A percentile compares a stretch with the other conserved stretches of the same genome.
Conservation (phyloP, 2,329 filamentous ascomycete genomes). For the Zymoseptoria pseudotritici region DNA sequence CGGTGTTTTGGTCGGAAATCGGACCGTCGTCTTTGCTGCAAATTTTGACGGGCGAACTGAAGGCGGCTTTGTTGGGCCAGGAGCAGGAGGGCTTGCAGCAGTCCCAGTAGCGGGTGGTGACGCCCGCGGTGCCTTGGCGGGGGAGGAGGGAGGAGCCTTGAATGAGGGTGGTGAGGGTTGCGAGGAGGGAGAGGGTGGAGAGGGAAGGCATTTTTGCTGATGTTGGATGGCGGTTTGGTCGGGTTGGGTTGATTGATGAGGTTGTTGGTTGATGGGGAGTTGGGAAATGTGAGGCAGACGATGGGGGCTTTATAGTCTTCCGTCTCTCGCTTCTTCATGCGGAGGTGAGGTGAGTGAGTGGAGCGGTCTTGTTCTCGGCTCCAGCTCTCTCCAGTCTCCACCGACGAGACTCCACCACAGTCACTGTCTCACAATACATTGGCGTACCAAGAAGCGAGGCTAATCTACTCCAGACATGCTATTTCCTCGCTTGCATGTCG, state of each 20-base stretch:
- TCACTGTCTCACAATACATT: not conserved
- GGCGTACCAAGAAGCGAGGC: not conserved
- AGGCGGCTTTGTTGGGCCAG: slow-evolving; percentile 50
- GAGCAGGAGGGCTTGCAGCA: slow-evolving; percentile 65
- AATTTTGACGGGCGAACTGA: slow-evolving; percentile 45
- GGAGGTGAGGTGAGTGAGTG: no score
- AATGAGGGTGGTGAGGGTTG: slow-evolving; percentile 20
- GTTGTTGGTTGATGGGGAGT: not conserved
- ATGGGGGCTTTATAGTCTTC: no score
- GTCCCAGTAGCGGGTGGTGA: slow-evolving; percentile 43
- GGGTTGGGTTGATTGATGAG: not conserved
- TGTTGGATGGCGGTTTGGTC: no score
- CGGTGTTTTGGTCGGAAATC: slow-evolving; percentile 43
- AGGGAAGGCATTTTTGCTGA: not conserved
- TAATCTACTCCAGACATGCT: not conserved
- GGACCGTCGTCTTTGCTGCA: slow-evolving; percentile 51
- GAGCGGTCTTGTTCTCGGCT: no score
- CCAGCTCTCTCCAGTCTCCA: no score
- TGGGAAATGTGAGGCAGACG: not conserved
- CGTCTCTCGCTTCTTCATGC: no score
- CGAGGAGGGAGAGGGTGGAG: slow-evolving; percentile 16
- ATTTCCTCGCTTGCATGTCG: not conserved
- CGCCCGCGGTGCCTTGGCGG: slow-evolving; percentile 27
- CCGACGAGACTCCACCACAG: not conserved
- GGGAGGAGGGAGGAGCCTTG: slow-evolving; percentile 32